Evolutionary conservation across 2,329 filamentous ascomycete species (phyloP), one percentile per base, ranked within the genome.

Genomic region (Aspergillus novoparasiticus): DNA sequence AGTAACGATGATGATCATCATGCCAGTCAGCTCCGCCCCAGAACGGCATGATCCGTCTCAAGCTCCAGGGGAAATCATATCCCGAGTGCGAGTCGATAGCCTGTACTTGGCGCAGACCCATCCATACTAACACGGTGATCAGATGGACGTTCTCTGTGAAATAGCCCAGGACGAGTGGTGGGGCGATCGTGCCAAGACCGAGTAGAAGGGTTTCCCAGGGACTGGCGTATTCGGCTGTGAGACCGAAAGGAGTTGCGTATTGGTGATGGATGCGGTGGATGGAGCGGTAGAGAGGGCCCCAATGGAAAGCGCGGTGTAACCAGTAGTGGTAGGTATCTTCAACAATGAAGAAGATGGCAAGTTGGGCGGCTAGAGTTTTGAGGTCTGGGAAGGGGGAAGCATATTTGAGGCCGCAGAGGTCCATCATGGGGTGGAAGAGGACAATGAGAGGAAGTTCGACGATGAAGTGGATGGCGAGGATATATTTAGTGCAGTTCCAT

Each of bases 261-360:
- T 94, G 94, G 84, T 98, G 94, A 83, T 98, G 94, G 73, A 97
- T 92, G 85, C 97, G 97, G 87, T 98, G 94, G 74, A 98, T 90
- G 78, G 89, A 86, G 84, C 92, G 96, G 88, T 98, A 98, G 8
- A 98, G 87, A 34, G 92, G 92, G 19, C 92, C 93, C 83, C 92
- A 94, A 85, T 98, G 94, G 82, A 98, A 88, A 46, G 86, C 86
- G 70, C 94, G 92, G 82, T 98, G 94, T 70, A 88, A 88, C 91
- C 93, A 97, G 86, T 98, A 98, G 82, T 98, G 94, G 93, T 94
- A 98, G 69, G 93, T 83, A 80, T 98, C 94, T 81, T 98, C 94
- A 72, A 97, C 81, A 65, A 97, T 85, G 83, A 98, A 98, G 86
- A 97, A 94, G 78, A 97, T 84, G 67, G 88, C 85, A 70, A 97